These are phyloP conservation scores for Spirogloea muscicola DNA, from an alignment of 139 green algal genomes.

Conservation along the genomic window DNA sequence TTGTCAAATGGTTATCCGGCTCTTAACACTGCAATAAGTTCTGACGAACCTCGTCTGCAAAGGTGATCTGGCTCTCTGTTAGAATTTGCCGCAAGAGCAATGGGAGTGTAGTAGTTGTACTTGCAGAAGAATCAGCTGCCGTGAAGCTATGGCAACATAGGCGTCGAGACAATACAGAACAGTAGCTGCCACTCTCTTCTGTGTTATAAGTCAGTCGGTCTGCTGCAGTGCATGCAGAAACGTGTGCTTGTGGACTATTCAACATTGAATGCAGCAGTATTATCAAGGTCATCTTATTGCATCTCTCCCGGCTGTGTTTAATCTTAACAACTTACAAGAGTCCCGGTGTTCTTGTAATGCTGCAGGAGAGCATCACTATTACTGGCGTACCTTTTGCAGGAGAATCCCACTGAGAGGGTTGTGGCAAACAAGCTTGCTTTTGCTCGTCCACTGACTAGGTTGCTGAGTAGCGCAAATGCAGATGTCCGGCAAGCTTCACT, in stretches of 20 bases:
- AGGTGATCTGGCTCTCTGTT: slow-evolving; percentile 1
- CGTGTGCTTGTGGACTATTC: not conserved
- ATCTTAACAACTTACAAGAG: not conserved
- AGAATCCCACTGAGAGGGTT: slow-evolving; percentile 1
- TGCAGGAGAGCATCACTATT: slow-evolving; percentile 26
- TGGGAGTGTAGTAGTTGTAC: not conserved
- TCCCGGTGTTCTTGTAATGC: not conserved
- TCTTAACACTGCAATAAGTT: slow-evolving; percentile 15
- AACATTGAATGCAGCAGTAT: not conserved
- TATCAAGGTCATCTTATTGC: not conserved
- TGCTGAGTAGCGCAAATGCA: not conserved
- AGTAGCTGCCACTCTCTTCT: not conserved
- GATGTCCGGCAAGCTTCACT: slow-evolving; percentile 15
- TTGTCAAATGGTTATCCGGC: not conserved
- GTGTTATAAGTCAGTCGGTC: not conserved
- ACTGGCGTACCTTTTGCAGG: slow-evolving; percentile 30
- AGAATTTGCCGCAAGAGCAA: not conserved
- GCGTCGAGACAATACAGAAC: no score
- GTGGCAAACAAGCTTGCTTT: not conserved
- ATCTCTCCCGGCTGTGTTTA: not conserved
- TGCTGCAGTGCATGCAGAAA: not conserved
- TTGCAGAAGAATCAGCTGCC: no score
- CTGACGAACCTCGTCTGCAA: slow-evolving; percentile 16
- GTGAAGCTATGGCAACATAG: no score
- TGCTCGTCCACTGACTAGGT: not conserved